Percentiles rank a stretch among this genome's conserved stretches.
Conservation (phyloP, 2,329 filamentous ascomycete genomes). For the Claviceps paspali region DNA sequence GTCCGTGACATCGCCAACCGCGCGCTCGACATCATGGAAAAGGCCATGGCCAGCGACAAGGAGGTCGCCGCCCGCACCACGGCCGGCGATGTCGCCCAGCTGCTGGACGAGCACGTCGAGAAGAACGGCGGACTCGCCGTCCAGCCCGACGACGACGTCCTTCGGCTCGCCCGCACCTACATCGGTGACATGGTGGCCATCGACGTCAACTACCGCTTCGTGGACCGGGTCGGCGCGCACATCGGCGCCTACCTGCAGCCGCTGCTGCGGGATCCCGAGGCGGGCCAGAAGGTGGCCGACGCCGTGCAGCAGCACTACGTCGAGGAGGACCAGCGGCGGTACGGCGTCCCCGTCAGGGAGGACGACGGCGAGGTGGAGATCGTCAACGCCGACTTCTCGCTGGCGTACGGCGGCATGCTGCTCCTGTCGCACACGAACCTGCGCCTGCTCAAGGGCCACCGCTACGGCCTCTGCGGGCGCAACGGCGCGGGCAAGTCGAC, state of each 20-base stretch:
- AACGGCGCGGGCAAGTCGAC: constrained; percentile 99
- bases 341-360: constrained; percentile 68
- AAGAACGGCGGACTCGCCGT: constrained; percentile 46
- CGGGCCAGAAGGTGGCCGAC: constrained; percentile 48
- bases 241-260: constrained; percentile 63
- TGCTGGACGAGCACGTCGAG: constrained; percentile 64
- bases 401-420: constrained; percentile 96
- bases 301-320: constrained; percentile 66
- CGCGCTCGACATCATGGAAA: constrained; percentile 74
- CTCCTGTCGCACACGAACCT: constrained; percentile 92
- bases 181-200: constrained; percentile 75
- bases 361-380: constrained; percentile 91
- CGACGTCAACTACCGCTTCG: constrained; percentile 69
- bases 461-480: constrained; percentile 90
- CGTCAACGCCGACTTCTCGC: constrained; percentile 93
- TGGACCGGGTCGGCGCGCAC: constrained; percentile 53
- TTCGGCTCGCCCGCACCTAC: constrained; percentile 55
- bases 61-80: constrained; percentile 51
- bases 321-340: constrained; percentile 76
- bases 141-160: constrained; percentile 47
- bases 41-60: constrained; percentile 69
- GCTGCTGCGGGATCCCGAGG: constrained; percentile 47
- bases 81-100: constrained; percentile 55
- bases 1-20: constrained; percentile 79
- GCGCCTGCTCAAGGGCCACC: constrained; percentile 84